A percentile compares a stretch with the other conserved stretches of the same genome.
These are phyloP conservation scores for Blastocystis sp. DNA, from an alignment of 352 stramenopile genomes.

Conservation along the genomic window DNA sequence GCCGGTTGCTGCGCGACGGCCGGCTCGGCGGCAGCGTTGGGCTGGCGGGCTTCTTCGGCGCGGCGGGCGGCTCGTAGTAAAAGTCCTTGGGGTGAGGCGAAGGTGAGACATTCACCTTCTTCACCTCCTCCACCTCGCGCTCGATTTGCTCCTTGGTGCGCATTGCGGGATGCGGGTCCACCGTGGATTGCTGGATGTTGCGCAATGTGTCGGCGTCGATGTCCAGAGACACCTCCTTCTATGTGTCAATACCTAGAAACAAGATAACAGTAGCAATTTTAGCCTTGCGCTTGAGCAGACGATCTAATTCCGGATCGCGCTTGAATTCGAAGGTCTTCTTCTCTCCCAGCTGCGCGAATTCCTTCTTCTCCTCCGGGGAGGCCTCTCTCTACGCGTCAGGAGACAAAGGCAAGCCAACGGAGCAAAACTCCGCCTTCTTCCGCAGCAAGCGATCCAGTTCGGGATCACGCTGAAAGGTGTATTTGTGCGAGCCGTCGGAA, in stretches of 20 bases:
- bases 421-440: neutral
- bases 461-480: slow-evolving; percentile 11
- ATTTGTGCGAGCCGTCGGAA: neutral
- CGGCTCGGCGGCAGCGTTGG: too few species aligned
- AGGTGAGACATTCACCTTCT: neutral
- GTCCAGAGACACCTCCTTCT: slow-evolving; percentile 1
- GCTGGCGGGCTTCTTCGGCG: too few species aligned
- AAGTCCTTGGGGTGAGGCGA: neutral
- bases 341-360: too few species aligned
- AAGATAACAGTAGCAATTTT: too few species aligned
- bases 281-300: slow-evolving; percentile 20
- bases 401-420: too few species aligned
- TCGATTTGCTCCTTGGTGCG: neutral
- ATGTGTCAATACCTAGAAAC: neutral
- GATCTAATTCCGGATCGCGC: slow-evolving; percentile 11
- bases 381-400: too few species aligned
- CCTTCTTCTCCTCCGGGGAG: too few species aligned
- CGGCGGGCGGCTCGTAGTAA: neutral
- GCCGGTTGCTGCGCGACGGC: too few species aligned
- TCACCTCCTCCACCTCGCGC: neutral
- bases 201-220: neutral
- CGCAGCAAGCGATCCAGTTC: neutral
- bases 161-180: neutral
- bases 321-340: neutral
- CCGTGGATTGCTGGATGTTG: neutral